Percentiles rank a stretch among this genome's conserved stretches.
phyloP scores from a whole-genome alignment of 805 yeast species.

The Ogataea ramenticola region DNA sequence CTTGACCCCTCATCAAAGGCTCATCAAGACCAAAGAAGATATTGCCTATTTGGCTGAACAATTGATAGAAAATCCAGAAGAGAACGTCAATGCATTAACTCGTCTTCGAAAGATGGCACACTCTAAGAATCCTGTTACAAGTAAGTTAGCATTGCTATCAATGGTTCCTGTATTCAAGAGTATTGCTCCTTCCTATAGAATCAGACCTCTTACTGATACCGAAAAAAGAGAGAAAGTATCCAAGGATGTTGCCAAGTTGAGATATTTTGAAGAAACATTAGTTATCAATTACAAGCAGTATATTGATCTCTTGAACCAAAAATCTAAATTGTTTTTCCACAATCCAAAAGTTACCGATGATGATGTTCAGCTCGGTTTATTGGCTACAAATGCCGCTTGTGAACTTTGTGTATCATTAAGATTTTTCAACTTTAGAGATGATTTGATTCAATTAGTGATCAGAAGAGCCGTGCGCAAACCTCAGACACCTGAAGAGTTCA shows the following conservation, averaged over 20 bases:
- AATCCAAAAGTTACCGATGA: constrained; percentile 22
- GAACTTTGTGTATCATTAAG: constrained; percentile 63
- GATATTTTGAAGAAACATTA: constrained; percentile 76
- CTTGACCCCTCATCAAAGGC: constrained; percentile 42
- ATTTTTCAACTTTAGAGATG: constrained; percentile 77
- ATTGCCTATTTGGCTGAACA: constrained; percentile 75
- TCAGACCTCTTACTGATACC: constrained; percentile 72
- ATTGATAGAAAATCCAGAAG: constrained; percentile 85
- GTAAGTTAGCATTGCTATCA: constrained; percentile 69
- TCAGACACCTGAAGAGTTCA: constrained; percentile 34
- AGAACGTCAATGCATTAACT: constrained; percentile 55
- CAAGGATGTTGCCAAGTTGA: constrained; percentile 68
- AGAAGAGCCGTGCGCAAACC: constrained; percentile 64
- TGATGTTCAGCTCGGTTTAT: constrained; percentile 39
- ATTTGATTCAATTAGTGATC: constrained; percentile 58
- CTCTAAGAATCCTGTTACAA: constrained; percentile 57
- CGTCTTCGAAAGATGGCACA: constrained; percentile 64
- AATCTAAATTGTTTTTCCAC: constrained; percentile 25
- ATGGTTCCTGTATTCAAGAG: constrained; percentile 79
- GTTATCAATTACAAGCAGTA: constrained; percentile 64
- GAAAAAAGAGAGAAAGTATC: constrained; percentile 80
- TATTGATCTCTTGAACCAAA: constrained; percentile 43
- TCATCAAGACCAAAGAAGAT: constrained; percentile 66
- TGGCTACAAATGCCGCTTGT: constrained; percentile 73
- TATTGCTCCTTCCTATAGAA: constrained; percentile 81